These are phyloP conservation scores for Cladosporium oxysporum DNA, from an alignment of 2,329 filamentous ascomycete genomes.

Conservation along the genomic window DNA sequence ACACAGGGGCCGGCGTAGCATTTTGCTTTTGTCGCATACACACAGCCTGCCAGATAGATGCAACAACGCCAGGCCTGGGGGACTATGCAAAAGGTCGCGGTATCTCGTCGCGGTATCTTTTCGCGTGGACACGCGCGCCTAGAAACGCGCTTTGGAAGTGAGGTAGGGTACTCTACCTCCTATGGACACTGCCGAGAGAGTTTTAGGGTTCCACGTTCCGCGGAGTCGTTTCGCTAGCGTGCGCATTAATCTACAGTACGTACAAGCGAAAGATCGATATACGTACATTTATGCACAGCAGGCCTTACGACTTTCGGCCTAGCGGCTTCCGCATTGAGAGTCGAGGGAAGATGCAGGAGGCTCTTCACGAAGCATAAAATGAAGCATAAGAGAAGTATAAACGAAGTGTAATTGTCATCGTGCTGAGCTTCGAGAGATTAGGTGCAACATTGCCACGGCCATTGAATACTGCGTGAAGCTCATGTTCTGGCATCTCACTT, in stretches of 20 bases:
- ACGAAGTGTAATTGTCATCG: not conserved
- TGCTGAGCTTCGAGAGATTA: not conserved
- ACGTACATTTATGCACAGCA: not conserved
- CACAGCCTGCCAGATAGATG: not conserved
- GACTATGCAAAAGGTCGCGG: not conserved
- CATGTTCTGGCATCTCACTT: not conserved
- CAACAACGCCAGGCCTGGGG: not conserved
- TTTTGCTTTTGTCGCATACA: not conserved
- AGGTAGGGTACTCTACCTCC: not conserved
- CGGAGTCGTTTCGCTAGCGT: not conserved
- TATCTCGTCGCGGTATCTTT: not conserved
- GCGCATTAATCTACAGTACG: not conserved
- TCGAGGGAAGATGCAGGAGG: not conserved
- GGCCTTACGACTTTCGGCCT: not conserved
- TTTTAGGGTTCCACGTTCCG: not conserved
- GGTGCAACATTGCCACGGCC: not conserved
- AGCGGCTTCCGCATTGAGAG: not conserved
- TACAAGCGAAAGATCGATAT: not conserved
- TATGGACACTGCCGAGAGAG: not conserved
- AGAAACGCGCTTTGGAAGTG: not conserved
- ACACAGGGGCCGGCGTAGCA: not conserved
- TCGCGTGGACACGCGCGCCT: not conserved
- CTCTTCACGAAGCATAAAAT: not conserved
- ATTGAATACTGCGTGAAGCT: not conserved
- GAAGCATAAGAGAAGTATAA: constrained; percentile 1